These are phyloP conservation scores for Nothopassalora personata DNA, from an alignment of 2,329 filamentous ascomycete genomes.

Conservation along the genomic window DNA sequence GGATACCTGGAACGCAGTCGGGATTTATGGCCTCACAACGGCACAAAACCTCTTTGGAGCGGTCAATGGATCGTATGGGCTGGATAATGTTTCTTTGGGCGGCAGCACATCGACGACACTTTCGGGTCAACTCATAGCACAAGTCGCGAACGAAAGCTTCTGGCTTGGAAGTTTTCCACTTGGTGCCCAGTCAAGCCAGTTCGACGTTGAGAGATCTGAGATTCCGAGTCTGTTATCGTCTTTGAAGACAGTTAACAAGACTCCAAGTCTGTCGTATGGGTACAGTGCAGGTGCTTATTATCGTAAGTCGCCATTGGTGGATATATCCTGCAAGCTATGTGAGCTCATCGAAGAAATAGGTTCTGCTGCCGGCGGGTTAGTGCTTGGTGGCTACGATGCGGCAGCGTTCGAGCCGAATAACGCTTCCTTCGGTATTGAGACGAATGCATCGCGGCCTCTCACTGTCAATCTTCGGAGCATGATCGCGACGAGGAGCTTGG, in stretches of 20 bases:
- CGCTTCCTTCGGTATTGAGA: conserved; percentile 51
- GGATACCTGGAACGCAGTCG: conserved; percentile 3
- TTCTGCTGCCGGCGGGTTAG: conserved; percentile 5
- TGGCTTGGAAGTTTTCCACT: conserved; percentile 35
- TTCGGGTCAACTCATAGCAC: conserved; percentile 4
- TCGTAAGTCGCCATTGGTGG: neutral
- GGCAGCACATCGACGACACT: neutral
- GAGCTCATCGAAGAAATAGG: neutral
- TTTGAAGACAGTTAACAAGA: neutral
- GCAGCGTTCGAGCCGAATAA: conserved; percentile 57
- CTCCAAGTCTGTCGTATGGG: conserved; percentile 6
- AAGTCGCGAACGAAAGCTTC: conserved; percentile 21
- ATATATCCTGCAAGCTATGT: neutral
- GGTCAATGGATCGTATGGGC: conserved; percentile 6
- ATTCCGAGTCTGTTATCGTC: neutral
- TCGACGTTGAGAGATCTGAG: conserved; percentile 10
- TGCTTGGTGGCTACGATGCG: conserved; percentile 62
- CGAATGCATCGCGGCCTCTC: conserved; percentile 30
- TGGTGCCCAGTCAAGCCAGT: conserved; percentile 16
- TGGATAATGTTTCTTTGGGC: conserved; percentile 8
- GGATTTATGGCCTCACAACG: conserved; percentile 3
- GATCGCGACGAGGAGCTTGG: neutral
- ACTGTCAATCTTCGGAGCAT: conserved; percentile 11
- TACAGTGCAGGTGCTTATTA: conserved; percentile 10
- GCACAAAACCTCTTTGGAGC: conserved; percentile 3